A percentile compares a stretch with the other conserved stretches of the same genome.
These are phyloP conservation scores for Epichloe brachyelytri DNA, from an alignment of 2,329 filamentous ascomycete genomes.

Conservation along the genomic window DNA sequence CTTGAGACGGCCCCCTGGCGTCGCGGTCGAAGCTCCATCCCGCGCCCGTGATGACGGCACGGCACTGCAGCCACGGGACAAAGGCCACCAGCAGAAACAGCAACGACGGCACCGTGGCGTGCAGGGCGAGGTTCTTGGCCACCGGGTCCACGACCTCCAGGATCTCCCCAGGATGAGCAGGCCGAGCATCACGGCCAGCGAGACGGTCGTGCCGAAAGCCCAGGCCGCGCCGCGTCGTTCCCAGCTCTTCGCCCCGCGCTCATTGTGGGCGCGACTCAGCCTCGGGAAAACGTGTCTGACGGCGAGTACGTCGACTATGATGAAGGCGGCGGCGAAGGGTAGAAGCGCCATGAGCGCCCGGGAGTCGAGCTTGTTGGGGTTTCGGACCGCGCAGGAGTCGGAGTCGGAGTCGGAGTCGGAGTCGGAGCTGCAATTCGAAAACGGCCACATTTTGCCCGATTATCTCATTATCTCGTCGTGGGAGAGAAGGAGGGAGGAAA, in stretches of 20 bases:
- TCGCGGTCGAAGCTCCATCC: constrained; percentile 52
- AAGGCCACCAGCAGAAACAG: constrained; percentile 60
- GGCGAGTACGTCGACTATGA: constrained; percentile 47
- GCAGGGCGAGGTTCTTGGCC: constrained; percentile 55
- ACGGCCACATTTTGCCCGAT: constrained; percentile 23
- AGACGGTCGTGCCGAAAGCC: constrained; percentile 66
- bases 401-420: constrained; percentile 24
- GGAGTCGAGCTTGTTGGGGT: constrained; percentile 27
- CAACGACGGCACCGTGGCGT: constrained; percentile 56
- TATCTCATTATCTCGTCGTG: background rate
- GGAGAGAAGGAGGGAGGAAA: background rate
- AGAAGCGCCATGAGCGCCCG: constrained; percentile 46
- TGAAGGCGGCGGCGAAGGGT: constrained; percentile 61
- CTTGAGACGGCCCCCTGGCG: constrained; percentile 40
- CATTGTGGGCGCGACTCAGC: constrained; percentile 44
- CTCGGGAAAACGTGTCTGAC: constrained; percentile 58
- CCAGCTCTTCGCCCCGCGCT: constrained; percentile 38
- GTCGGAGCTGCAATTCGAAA: constrained; percentile 32
- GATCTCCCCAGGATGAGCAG: constrained; percentile 78
- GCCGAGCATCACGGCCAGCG: constrained; percentile 62
- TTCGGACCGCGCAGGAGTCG: constrained; percentile 37
- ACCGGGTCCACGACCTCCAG: constrained; percentile 57
- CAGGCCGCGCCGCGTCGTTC: constrained; percentile 41
- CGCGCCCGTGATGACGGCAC: constrained; percentile 42
- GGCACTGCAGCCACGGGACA: constrained; percentile 69